phyloP scores from a whole-genome alignment of 176 grass and related monocot species.

The Pontederia crassipes region DNA sequence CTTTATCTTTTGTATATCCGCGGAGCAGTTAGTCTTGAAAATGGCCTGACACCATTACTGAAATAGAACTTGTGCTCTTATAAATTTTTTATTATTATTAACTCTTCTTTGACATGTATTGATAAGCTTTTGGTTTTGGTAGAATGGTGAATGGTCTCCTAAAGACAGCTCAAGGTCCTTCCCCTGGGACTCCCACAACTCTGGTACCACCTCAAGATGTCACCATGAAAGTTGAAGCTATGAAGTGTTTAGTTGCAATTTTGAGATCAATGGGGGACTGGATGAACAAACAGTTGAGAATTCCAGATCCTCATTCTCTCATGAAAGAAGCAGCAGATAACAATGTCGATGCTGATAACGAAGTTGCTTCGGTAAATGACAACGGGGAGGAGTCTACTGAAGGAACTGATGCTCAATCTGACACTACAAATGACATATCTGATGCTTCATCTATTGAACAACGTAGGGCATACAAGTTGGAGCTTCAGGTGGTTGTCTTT shows the following conservation, averaged over 20 bases:
- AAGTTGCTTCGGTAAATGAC: constrained; percentile 42
- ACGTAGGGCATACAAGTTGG: constrained; percentile 89
- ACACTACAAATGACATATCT: constrained; percentile 56
- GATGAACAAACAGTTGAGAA: constrained; percentile 98
- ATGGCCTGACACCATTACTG: no score
- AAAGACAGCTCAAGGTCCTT: constrained; percentile 95
- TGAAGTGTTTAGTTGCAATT: constrained; percentile 97
- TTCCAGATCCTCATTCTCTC: constrained; percentile 71
- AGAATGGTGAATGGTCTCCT: constrained; percentile 98
- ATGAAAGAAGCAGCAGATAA: constrained; percentile 54
- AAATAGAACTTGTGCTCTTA: background rate
- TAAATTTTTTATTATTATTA: no score
- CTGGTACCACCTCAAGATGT: constrained; percentile 80
- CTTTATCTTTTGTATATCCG: background rate
- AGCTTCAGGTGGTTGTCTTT: constrained; percentile 77
- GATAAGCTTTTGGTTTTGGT: constrained; percentile 4
- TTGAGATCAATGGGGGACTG: constrained; percentile 99
- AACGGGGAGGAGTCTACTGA: constrained; percentile 63
- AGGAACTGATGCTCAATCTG: constrained; percentile 69
- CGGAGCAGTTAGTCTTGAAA: background rate
- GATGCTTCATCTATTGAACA: constrained; percentile 83
- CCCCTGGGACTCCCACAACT: constrained; percentile 72
- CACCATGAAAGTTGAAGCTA: constrained; percentile 94
- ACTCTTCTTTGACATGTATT: no score
- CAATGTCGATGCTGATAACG: constrained; percentile 38